Base-by-base conservation (phyloP, 371 early-diverging fungal species). In the Mucor plumbeus region DNA sequence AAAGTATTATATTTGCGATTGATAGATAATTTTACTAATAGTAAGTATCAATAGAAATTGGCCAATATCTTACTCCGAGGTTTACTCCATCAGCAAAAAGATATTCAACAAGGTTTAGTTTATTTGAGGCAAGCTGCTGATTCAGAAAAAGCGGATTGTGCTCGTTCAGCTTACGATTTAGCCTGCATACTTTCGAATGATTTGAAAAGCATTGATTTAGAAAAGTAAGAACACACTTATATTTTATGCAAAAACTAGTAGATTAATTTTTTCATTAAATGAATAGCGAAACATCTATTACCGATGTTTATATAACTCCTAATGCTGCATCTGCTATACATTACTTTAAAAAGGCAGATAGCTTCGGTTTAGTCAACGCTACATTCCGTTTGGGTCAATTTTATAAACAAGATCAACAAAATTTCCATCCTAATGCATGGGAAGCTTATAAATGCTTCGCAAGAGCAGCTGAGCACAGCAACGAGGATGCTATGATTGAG, bases 181-280 rank as follows among this genome's bases (percentile, higher is more conserved):
- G 79, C 77, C n/a, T 75, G 74, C 35, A 70, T 83, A 7, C 72
- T 74, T 63, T 38, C 79, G 8, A 72, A 72, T 44, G 75, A 82
- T 48, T 41, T 82, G 1, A 65, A 75, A 47, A 69, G 63, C 36
- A 65, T 72, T 13, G 73, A 55, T n/a, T 54, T 72, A 26, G 67
- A 73, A 62, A 69, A 66, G 76, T 74, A 70, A 65, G 53, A 3
- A 6, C n/a, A n/a, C 10, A 1, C 14, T 41, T 14, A 31, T 26
- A 31, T 13, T 26, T 3, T 21, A 53, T 0, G 1, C 26, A 26
- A 26, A 26, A 26, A 7, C 4, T 3, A 44, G 44, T 10, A 0
- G 6, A 11, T n/a, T 44, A 17, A 44, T 55, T 55, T 26, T 26
- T 26, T 26, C 26, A 26, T 26, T 26, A 8, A 3, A 19, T 55